These are phyloP conservation scores for Dryas integrifolia DNA, from an alignment of 331 rosid genomes.

Conservation along the genomic window DNA sequence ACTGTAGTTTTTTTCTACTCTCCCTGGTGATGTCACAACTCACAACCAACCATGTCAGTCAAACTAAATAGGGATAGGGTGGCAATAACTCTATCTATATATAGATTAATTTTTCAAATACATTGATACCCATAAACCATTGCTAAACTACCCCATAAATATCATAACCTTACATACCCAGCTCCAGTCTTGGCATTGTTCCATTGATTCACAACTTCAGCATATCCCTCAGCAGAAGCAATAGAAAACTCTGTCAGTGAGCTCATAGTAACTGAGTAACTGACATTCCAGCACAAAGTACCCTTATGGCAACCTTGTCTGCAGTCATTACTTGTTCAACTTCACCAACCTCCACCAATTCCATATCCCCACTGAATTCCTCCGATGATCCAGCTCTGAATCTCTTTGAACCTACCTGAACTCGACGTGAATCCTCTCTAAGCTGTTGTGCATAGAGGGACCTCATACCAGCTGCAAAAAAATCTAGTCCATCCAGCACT, in stretches of 20 bases:
- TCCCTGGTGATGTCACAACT: neutral
- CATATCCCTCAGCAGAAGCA: conserved; percentile 59
- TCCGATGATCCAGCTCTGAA: conserved; percentile 4
- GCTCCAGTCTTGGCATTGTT: conserved; percentile 35
- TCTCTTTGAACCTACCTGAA: conserved; percentile 40
- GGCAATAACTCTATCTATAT: conserved; percentile 24
- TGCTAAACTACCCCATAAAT: conserved; percentile 42
- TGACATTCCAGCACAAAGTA: conserved; percentile 77
- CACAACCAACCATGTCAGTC: neutral
- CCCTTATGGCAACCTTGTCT: conserved; percentile 69
- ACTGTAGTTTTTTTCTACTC: neutral
- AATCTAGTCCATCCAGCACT: conserved; percentile 69
- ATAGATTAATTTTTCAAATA: conserved; percentile 27
- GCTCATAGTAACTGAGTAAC: conserved; percentile 47
- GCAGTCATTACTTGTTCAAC: conserved; percentile 66
- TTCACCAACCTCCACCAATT: conserved; percentile 52
- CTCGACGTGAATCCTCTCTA: conserved; percentile 47
- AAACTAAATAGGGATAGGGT: neutral
- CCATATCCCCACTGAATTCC: conserved; percentile 44
- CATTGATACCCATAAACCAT: conserved; percentile 22
- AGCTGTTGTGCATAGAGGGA: conserved; percentile 59
- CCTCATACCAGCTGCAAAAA: conserved; percentile 68
- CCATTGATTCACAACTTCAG: conserved; percentile 55
- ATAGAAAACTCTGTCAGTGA: conserved; percentile 61
- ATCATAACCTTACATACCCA: conserved; percentile 23